These are phyloP conservation scores for Dictyostelium purpureum DNA, from an alignment of 78 protist genomes.

Conservation along the genomic window DNA sequence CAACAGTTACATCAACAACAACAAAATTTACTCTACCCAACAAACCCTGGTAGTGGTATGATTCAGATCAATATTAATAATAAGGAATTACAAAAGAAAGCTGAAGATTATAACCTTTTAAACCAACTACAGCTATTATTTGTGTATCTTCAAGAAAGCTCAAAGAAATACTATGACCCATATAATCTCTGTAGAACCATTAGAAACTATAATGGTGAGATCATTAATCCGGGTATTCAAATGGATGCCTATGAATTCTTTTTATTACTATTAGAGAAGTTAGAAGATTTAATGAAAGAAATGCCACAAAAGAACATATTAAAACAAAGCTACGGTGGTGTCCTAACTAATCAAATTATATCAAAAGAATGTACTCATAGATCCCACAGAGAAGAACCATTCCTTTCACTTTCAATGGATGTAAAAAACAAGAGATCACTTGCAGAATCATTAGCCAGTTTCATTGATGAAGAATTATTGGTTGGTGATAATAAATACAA, in stretches of 20 bases:
- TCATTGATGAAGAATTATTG: conserved; percentile 89
- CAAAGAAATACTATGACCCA: conserved; percentile 69
- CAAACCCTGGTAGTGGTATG: too few species aligned
- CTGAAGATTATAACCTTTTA: conserved; percentile 47
- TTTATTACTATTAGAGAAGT: conserved; percentile 85
- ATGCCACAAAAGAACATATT: conserved; percentile 1
- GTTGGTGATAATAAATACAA: conserved; percentile 94
- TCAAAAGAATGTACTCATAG: conserved; percentile 76
- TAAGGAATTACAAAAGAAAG: background rate
- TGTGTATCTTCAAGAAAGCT: conserved; percentile 80
- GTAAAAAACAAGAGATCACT: conserved; percentile 85
- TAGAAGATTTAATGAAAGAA: conserved; percentile 78
- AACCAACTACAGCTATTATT: conserved; percentile 89
- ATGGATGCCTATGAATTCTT: conserved; percentile 94
- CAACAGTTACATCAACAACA: background rate
- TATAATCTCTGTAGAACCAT: conserved; percentile 58
- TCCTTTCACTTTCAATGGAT: conserved; percentile 83
- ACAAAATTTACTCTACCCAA: background rate
- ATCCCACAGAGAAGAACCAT: conserved; percentile 87
- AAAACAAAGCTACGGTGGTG: conserved; percentile 75
- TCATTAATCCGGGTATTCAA: conserved; percentile 77
- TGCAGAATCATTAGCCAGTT: conserved; percentile 81
- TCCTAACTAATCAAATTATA: conserved; percentile 70
- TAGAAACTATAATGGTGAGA: conserved; percentile 79
- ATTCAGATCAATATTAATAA: background rate